phyloP scores from a whole-genome alignment of 2,329 filamentous ascomycete species.

The Chalara sp. region DNA sequence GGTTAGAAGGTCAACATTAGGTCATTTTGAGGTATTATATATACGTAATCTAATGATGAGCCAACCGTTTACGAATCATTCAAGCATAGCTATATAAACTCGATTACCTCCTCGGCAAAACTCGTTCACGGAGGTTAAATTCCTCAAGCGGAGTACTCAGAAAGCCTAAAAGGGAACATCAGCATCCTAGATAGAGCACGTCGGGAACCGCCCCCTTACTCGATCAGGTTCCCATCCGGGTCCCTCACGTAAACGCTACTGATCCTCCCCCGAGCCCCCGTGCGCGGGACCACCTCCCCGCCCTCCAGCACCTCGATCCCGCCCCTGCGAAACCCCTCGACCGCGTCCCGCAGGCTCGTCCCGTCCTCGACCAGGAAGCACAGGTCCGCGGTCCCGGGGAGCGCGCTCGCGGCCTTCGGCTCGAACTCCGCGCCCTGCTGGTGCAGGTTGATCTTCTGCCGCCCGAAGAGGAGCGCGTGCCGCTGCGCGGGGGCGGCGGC shows the following conservation, averaged over 20 bases:
- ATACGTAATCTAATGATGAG: no score
- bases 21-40: no score
- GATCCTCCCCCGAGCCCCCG: slow-evolving; percentile 47
- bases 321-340: slow-evolving; percentile 30
- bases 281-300: slow-evolving; percentile 45
- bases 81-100: no score
- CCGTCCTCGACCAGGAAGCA: slow-evolving; percentile 50
- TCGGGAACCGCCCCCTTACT: slow-evolving; percentile 33
- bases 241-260: slow-evolving; percentile 54
- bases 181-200: no score
- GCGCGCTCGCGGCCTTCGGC: slow-evolving; percentile 46
- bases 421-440: slow-evolving; percentile 49
- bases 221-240: slow-evolving; percentile 55
- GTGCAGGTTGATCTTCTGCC: slow-evolving; percentile 57
- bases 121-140: no score
- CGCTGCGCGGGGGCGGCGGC: slow-evolving; percentile 26
- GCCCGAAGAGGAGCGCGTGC: slow-evolving; percentile 45
- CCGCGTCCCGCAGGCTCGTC: slow-evolving; percentile 38
- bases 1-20: no score
- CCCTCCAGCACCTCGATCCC: slow-evolving; percentile 37
- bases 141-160: no score
- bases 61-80: no score
- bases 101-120: no score
- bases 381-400: slow-evolving; percentile 51
- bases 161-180: no score